Base-by-base conservation (phyloP, 1,284 basidiomycete species). In the Irpex lacteus region DNA sequence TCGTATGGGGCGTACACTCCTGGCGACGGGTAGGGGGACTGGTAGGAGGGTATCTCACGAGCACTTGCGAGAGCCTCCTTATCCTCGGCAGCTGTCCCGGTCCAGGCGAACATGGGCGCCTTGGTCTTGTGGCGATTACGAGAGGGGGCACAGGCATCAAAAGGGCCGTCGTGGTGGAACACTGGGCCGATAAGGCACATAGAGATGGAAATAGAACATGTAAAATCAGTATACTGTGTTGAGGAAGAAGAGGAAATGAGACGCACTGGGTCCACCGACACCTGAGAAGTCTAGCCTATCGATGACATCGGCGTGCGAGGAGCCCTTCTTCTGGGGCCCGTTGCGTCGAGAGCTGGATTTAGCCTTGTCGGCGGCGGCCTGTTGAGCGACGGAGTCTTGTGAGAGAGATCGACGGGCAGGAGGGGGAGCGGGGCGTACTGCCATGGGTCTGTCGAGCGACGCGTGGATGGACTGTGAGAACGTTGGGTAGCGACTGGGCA, bases 91-190 rank as follows among this genome's bases (percentile, higher is more conserved):
- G 81, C 78, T 13, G 78, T 75, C 52, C 75, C 75, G 63, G 82
- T 82, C 89, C 92, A 94, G 26, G 92, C 90, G 69, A 86, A 81
- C 86, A 94, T 90, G 57, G 92, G 92, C 9, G 92, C 92, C 73
- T 86, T 89, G 72, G 82, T 85, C 70, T 83, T 85, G 71, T 91
- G 87, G 57, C 87, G 86, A 77, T 94, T 94, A 71, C 92, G 89
- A 63, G 91, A 92, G 1, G 92, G 92, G 0, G 92, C 91, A 72
- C 91, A 94, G 34, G 92, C 92, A 73, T 94, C 92, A 73, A 94
- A 94, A 5, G 92, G 92, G 26, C 92, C 92, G 72, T 94, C 92
- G 70, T 94, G 92, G 72, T 94, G 92, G 77, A 94, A 92, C 85
- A 91, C 91, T 94, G 68, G 53, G 59, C 63, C 57, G 60, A 63